Evolutionary conservation across 169 alveolate species (phyloP).

Genomic region (Babesia ovata): DNA sequence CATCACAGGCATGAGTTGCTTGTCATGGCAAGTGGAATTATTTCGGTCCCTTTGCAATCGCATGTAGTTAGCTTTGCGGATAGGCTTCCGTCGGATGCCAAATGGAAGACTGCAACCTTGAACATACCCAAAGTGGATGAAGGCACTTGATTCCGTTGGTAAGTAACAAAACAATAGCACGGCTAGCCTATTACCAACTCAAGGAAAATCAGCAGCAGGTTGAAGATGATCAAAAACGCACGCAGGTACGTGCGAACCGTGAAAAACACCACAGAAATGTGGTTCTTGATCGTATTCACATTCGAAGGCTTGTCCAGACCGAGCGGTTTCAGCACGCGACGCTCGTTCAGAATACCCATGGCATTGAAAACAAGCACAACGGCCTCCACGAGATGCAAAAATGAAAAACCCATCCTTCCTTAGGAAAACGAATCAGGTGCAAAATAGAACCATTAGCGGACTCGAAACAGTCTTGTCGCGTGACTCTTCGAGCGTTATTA

Average conservation of each 20-base stretch:
- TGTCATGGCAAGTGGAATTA: too few species aligned
- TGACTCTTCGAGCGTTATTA: too few species aligned
- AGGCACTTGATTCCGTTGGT: background rate
- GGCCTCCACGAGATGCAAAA: constrained; percentile 66
- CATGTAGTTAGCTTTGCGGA: too few species aligned
- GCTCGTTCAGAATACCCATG: constrained; percentile 69
- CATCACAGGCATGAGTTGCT: too few species aligned
- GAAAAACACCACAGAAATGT: constrained; percentile 60
- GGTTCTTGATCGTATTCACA: constrained; percentile 44
- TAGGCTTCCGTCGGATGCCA: too few species aligned
- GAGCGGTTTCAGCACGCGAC: constrained; percentile 65
- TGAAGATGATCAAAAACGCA: constrained; percentile 49
- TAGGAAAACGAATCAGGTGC: background rate
- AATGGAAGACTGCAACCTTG: too few species aligned
- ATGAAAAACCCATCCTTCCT: constrained; percentile 51
- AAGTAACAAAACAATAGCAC: background rate
- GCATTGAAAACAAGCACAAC: constrained; percentile 61
- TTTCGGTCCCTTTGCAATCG: too few species aligned
- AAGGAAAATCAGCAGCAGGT: constrained; percentile 44
- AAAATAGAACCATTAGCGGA: too few species aligned
- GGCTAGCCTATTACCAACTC: constrained; percentile 58
- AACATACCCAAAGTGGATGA: background rate
- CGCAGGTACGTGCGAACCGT: constrained; percentile 69
- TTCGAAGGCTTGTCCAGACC: constrained; percentile 65
- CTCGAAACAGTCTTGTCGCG: too few species aligned